Conservation (phyloP, 768 basidiomycete genomes). For the Serendipita sp. region DNA sequence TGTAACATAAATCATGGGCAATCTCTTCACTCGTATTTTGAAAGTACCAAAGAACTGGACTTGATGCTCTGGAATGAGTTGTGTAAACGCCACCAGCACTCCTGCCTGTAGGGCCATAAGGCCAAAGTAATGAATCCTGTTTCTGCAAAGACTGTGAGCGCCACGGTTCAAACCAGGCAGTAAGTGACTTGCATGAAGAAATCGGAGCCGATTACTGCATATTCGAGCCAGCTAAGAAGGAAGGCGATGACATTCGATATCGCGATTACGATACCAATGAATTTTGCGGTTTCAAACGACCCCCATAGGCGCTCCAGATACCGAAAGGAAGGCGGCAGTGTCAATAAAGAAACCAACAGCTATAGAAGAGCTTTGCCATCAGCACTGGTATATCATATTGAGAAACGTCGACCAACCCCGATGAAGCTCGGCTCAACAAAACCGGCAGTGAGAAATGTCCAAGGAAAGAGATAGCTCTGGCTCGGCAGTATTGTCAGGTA, state of each 20-base stretch:
- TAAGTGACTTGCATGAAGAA: constrained; percentile 50
- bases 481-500: constrained; percentile 77
- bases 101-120: constrained; percentile 83
- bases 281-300: constrained; percentile 66
- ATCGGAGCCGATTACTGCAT: constrained; percentile 48
- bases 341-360: constrained; percentile 62
- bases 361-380: constrained; percentile 21
- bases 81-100: constrained; percentile 90
- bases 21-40: constrained; percentile 78
- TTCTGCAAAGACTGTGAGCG: constrained; percentile 30
- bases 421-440: constrained; percentile 71
- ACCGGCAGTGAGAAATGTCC: constrained; percentile 83
- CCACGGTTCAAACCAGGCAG: not conserved
- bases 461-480: constrained; percentile 67
- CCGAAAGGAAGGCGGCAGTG: constrained; percentile 67
- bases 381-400: not conserved
- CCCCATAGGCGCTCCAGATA: constrained; percentile 97
- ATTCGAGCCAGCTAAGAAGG: constrained; percentile 81
- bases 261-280: constrained; percentile 63
- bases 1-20: constrained; percentile 91
- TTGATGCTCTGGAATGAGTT: constrained; percentile 95
- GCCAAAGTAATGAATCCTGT: constrained; percentile 81
- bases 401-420: constrained; percentile 43
- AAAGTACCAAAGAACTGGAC: constrained; percentile 79
- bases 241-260: constrained; percentile 81